phyloP scores from a whole-genome alignment of 768 basidiomycete species.

The Tricholoma matsutake region DNA sequence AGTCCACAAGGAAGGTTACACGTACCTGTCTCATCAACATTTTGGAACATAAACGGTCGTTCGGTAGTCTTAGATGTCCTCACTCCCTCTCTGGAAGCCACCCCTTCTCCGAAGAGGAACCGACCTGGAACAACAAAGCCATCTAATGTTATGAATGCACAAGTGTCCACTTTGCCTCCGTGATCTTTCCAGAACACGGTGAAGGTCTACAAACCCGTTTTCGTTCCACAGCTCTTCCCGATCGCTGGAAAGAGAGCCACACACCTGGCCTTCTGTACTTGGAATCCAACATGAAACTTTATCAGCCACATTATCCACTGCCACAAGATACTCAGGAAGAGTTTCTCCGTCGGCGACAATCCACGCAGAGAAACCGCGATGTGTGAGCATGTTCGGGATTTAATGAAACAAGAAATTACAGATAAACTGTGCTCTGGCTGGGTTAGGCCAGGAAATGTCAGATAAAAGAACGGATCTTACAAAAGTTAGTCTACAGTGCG shows the following conservation, averaged over 20 bases:
- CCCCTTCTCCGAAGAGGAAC: slow-evolving; percentile 56
- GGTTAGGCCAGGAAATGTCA: neutral
- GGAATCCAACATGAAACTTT: slow-evolving; percentile 69
- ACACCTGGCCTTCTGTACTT: slow-evolving; percentile 55
- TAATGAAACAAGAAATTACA: neutral
- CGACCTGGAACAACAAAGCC: slow-evolving; percentile 60
- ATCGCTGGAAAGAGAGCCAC: slow-evolving; percentile 9
- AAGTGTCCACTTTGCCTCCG: slow-evolving; percentile 50
- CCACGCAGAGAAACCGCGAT: slow-evolving; percentile 69
- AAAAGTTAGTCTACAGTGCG: neutral
- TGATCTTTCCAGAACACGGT: slow-evolving; percentile 64
- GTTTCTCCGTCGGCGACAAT: slow-evolving; percentile 48
- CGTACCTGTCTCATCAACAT: slow-evolving; percentile 38
- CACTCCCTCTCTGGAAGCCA: slow-evolving; percentile 50
- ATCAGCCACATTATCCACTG: slow-evolving; percentile 40
- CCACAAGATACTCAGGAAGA: slow-evolving; percentile 55
- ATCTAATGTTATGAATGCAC: slow-evolving; percentile 62
- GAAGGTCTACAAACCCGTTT: slow-evolving; percentile 43
- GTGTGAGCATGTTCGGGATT: slow-evolving; percentile 42
- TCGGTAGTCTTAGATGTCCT: slow-evolving; percentile 49
- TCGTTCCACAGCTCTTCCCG: neutral
- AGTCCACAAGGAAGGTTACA: neutral
- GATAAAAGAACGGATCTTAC: neutral
- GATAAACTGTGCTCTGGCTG: neutral
- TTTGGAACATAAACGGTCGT: slow-evolving; percentile 59